Base-by-base conservation (phyloP, 2,329 filamentous ascomycete species). In the Diaporthe helianthi region DNA sequence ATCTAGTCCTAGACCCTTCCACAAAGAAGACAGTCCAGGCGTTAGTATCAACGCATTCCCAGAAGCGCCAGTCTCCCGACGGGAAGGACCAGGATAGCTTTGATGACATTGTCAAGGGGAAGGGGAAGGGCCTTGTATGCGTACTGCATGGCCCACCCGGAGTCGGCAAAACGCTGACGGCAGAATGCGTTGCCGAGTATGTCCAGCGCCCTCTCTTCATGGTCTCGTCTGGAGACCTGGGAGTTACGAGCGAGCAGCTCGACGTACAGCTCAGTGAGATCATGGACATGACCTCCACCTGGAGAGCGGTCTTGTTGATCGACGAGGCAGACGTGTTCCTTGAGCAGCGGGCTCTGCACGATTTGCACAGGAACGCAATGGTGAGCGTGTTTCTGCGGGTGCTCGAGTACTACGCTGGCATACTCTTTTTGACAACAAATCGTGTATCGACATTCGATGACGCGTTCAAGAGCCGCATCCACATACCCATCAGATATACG, bases 351-450 rank as follows among this genome's bases (percentile, higher is more conserved):
- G 64, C 71, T 24, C 49, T 71, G 33, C 71, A 72, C 38, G 71
- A 72, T 15, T 36, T 72, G 15, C 68, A 72, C 44, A 69, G 71
- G 49, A 72, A 72, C 36, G 69, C 68, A 31, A 68, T 72, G 71
- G 71, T 72, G 4, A 68, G 65, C 24, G 68, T 72, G 12, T 72
- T 72, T 29, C 44, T 72, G 52, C 75, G 77, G 2, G 74, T 78
- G 0, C 69, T 81, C 1, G 79, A 80, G 71, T 80, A 80, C 72
- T 80, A 79, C 63, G 68, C 71, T 1, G 80, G 80, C 4, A 79
- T 81, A 60, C 73, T 81, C 4, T 80, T 79, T 72, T 75, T 83
- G 24, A 83, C 81, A 1, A 83, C 81, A 8, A 83, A 83, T 71
- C 78, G 79, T 19, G 79, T 82, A 9, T 78, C 79, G 2, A 74